These are phyloP conservation scores for Groenewaldozyma sp. DNA, from an alignment of 1,139 yeast genomes.

Conservation along the genomic window DNA sequence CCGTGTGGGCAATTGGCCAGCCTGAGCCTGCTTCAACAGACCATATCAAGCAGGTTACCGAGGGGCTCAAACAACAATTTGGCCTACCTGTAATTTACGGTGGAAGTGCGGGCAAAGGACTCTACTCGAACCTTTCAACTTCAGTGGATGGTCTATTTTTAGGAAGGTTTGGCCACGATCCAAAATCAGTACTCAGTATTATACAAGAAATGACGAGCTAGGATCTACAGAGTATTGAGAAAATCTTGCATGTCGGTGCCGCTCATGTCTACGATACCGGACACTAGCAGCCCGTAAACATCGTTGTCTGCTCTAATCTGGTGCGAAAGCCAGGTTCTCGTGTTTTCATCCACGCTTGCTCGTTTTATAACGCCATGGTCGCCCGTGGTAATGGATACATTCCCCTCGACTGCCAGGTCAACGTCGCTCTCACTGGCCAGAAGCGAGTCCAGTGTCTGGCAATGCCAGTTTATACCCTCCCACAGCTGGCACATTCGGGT, in stretches of 20 bases:
- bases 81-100: slow-evolving; percentile 20
- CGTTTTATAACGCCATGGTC: slow-evolving; percentile 21
- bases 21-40: slow-evolving; percentile 21
- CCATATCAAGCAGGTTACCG: slow-evolving; percentile 20
- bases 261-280: slow-evolving; percentile 17
- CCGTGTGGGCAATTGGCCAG: slow-evolving; percentile 92
- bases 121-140: slow-evolving; percentile 16
- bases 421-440: slow-evolving; percentile 25
- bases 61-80: slow-evolving; percentile 15
- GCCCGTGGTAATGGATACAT: slow-evolving; percentile 16
- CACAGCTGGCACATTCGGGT: slow-evolving; percentile 20
- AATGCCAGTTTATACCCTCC: slow-evolving; percentile 25
- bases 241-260: neutral
- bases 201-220: too few species aligned
- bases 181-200: neutral
- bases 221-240: neutral
- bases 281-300: slow-evolving; percentile 20
- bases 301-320: slow-evolving; percentile 16
- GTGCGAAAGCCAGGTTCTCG: slow-evolving; percentile 20
- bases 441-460: slow-evolving; percentile 20
- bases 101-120: slow-evolving; percentile 25
- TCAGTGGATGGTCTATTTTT: slow-evolving; percentile 22
- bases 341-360: slow-evolving; percentile 21
- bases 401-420: slow-evolving; percentile 19
- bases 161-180: neutral